Base-by-base conservation (phyloP, 2,329 filamentous ascomycete species). In the Chaetomiaceae sp. region DNA sequence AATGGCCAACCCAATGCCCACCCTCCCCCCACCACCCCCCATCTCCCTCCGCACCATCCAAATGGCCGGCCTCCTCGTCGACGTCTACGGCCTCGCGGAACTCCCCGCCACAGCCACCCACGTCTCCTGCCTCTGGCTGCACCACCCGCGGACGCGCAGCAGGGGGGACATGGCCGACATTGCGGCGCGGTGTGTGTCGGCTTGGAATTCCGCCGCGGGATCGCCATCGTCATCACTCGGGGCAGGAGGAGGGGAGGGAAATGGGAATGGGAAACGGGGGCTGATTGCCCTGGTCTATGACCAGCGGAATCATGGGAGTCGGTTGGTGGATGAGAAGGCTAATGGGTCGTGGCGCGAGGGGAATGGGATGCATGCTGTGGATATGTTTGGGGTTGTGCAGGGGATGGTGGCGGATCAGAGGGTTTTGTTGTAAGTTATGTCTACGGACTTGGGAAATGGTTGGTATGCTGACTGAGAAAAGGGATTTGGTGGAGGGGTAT, bases 211-310 rank as follows among this genome's bases (percentile, higher is more conserved):
- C 4, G 23, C 7, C 5, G 25, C 27, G 27, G 27, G 8, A 11
- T 31, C 27, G 6, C 9, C 25, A 9, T 27, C 25, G 25, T 9
- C 6, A 27, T n/a, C n/a, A 27, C 25, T 27, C 25, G 17, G 34
- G 19, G 37, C 6, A 3, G 17, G 29, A 20, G 15, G 12, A 3
- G 19, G 20, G 15, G 65, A 70, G 9, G 22, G 36, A 23, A 17
- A 19, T 6, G 20, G 59, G 63, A 31, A 62, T 57, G 45, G 65
- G 66, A 56, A 50, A 65, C 48, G 70, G 72, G 88, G 87, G 0
- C 71, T 97, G 37, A 84, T 97, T 46, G 91, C 89, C 2, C 81
- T 91, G 12, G 82, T 87, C 2, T 95, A 96, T 69, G 94, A 97
- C 71, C 91, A 96, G 74, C 82, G 92, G 42, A 97, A 97, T 69